Evolutionary conservation across 2,329 filamentous ascomycete genomes (phyloP), one percentile per base, ranked within the genome.

Genomic region (Cladorrhinum sp.): DNA sequence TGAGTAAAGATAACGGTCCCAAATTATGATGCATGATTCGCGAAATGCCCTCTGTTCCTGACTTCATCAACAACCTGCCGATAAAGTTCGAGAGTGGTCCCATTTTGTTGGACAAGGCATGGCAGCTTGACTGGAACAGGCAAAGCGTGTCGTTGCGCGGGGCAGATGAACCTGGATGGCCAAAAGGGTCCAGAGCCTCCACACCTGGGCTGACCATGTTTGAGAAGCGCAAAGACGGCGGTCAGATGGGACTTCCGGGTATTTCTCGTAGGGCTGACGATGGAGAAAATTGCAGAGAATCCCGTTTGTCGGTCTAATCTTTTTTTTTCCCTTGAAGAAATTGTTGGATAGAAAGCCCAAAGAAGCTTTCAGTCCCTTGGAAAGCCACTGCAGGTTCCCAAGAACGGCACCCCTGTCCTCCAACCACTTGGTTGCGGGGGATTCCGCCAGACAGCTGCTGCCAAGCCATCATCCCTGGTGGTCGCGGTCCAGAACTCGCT

Each of bases 231-330:
- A 36, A 16, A 36, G 33, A 36, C 12, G 33, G 33, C 33, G 33
- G 33, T 36, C 33, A 36, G 28, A 36, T 24, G 28, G 49, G 46
- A 52, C 30, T 46, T 52, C 48, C 46, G 28, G 16, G 2, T 36
- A 42, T 26, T 60, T 60, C 49, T 57, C 58, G 58, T 60, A 60
- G 53, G 58, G 58, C 58, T 60, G 58, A n/a, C n/a, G n/a, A 60
- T 26, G 54, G 54, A 26, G 26, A 26, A 20, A 26, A 39, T 53
- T 28, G 58, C 46, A 60, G 36, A 53, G 30, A 51, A 21, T 57
- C 28, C 52, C 14, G 7, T 39, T 49, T 33, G 33, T 42, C 48
- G 28, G 12, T n/a, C 14, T 42, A 42, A n/a, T 16, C 12, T 16
- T 14, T 14, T 42, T 14, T 42, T 42, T 42, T 14, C 3, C 14